Percentiles rank a stretch among this genome's conserved stretches.
Evolutionary conservation across 306 rosid species (phyloP).

Genomic region (Prunus kanzakura): DNA sequence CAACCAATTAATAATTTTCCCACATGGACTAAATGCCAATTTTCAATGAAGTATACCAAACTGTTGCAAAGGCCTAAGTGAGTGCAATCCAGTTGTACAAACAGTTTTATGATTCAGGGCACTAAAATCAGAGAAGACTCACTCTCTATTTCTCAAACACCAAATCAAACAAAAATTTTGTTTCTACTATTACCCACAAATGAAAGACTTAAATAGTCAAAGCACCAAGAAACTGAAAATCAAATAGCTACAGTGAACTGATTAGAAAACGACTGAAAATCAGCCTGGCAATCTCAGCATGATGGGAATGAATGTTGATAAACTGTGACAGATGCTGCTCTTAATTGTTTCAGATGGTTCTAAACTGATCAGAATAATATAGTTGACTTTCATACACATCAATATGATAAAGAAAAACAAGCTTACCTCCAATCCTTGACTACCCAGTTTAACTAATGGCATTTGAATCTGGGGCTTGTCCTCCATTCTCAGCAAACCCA

Average conservation of each 20-base stretch:
- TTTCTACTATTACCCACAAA: neutral
- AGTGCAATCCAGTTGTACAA: neutral
- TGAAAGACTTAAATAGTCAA: neutral
- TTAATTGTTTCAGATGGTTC: neutral
- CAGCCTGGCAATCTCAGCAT: too few relatives aligned
- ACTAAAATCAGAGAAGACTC: neutral
- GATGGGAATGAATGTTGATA: neutral
- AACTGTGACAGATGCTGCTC: neutral
- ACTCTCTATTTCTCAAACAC: too few relatives aligned
- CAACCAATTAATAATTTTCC: neutral
- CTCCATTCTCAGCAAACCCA: constrained; percentile 38
- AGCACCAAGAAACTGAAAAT: neutral
- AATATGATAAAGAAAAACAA: neutral
- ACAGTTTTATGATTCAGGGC: neutral
- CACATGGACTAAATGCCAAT: neutral
- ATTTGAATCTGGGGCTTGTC: constrained; percentile 30
- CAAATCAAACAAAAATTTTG: too few relatives aligned
- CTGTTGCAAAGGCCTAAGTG: neutral
- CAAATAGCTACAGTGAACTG: neutral
- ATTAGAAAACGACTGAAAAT: too few relatives aligned
- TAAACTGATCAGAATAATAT: neutral
- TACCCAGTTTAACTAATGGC: constrained; percentile 67
- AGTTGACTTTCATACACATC: neutral
- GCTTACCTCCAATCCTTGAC: constrained; percentile 69
- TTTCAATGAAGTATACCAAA: neutral